Conservation (phyloP, 352 stramenopile species). For the Phytophthora megakarya region DNA sequence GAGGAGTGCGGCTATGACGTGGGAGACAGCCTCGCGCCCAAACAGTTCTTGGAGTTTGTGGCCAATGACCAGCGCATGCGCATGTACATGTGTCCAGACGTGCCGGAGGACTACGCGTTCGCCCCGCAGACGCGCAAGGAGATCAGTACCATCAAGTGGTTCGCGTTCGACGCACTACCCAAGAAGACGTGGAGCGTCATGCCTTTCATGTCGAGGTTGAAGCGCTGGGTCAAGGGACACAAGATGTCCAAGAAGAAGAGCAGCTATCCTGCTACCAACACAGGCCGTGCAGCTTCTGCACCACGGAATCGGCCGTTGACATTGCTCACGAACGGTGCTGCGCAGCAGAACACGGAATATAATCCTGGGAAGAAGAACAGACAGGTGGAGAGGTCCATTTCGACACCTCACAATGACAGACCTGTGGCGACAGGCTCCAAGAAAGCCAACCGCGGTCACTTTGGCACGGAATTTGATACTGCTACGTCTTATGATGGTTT, state of each 20-base stretch:
- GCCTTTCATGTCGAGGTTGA: constrained; percentile 91
- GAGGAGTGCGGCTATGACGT: constrained; percentile 94
- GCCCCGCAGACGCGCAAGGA: constrained; percentile 94
- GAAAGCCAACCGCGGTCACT: constrained; percentile 65
- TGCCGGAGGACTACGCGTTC: constrained; percentile 93
- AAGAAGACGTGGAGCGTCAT: constrained; percentile 95
- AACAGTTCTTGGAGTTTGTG: constrained; percentile 86
- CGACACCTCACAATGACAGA: constrained; percentile 66
- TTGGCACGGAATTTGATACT: constrained; percentile 83
- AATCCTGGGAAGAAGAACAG: constrained; percentile 44
- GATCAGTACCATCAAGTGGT: constrained; percentile 93
- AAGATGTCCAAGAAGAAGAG: constrained; percentile 65
- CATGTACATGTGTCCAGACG: constrained; percentile 92
- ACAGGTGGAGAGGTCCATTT: constrained; percentile 62
- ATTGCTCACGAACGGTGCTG: constrained; percentile 45
- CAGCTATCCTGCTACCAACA: constrained; percentile 42
- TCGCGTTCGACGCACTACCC: constrained; percentile 88
- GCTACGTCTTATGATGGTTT: constrained; percentile 86
- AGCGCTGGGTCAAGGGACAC: constrained; percentile 89
- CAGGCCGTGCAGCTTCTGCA: constrained; percentile 72
- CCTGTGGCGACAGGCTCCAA: constrained; percentile 43
- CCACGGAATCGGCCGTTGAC: constrained; percentile 67
- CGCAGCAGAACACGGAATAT: constrained; percentile 26
- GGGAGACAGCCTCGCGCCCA: constrained; percentile 70
- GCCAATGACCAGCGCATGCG: constrained; percentile 90